These are phyloP conservation scores for Fusarium siculi DNA, from an alignment of 2,329 filamentous ascomycete genomes.

Conservation along the genomic window DNA sequence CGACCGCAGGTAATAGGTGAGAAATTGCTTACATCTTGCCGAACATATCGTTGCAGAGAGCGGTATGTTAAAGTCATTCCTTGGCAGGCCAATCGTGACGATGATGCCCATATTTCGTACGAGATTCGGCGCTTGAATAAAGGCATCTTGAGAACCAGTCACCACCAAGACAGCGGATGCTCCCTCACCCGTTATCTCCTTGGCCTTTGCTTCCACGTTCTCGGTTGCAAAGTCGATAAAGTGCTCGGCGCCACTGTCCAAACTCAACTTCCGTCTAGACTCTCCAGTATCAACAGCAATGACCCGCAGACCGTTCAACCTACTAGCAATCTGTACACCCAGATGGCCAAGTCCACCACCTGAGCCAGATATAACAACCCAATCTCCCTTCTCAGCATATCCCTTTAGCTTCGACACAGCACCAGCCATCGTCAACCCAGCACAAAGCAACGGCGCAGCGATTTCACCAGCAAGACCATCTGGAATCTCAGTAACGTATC, in stretches of 20 bases:
- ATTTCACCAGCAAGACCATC: constrained; percentile 30
- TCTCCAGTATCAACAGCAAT: constrained; percentile 47
- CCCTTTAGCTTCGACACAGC: constrained; percentile 37
- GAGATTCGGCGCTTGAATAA: constrained; percentile 35
- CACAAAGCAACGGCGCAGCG: constrained; percentile 47
- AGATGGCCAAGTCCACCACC: constrained; percentile 49
- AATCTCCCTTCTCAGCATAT: constrained; percentile 29
- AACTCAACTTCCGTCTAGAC: constrained; percentile 33
- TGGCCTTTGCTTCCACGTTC: constrained; percentile 35
- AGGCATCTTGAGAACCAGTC: constrained; percentile 41
- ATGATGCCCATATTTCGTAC: constrained; percentile 43
- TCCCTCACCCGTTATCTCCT: constrained; percentile 42
- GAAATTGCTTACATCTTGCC: constrained; percentile 16
- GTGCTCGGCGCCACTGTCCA: constrained; percentile 39
- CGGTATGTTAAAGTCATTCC: constrained; percentile 43
- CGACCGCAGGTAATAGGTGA: fast-evolving
- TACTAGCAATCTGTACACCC: constrained; percentile 47
- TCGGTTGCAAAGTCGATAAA: constrained; percentile 45
- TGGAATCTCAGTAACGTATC: constrained; percentile 44
- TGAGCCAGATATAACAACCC: constrained; percentile 47
- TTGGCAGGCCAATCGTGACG: constrained; percentile 41
- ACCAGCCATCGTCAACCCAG: constrained; percentile 48
- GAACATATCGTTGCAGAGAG: constrained; percentile 40
- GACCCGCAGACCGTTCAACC: constrained; percentile 32
- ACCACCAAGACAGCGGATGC: constrained; percentile 45